Evolutionary conservation across 192 early-diverging fungal genomes (phyloP).

Genomic region (Coemansia sp.): DNA sequence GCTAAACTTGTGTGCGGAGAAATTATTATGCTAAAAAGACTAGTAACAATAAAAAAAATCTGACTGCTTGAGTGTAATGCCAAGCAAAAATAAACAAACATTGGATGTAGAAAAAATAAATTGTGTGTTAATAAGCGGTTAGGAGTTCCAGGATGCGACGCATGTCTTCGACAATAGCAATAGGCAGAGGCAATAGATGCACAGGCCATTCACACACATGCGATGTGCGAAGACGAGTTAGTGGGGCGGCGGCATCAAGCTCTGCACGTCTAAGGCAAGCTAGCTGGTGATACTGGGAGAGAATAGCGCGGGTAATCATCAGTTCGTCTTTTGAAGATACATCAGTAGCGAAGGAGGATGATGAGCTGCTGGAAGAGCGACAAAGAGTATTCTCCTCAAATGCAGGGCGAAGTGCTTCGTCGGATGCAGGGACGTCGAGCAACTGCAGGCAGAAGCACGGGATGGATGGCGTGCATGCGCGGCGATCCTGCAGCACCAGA

Average conservation of each 20-base stretch:
- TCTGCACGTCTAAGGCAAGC: constrained; percentile 40
- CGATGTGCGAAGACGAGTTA: neutral
- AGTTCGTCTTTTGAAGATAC: neutral
- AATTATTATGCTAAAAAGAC: too few relatives aligned
- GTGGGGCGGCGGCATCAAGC: constrained; percentile 1
- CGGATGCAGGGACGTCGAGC: constrained; percentile 14
- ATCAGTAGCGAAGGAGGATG: neutral
- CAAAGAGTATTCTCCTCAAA: neutral
- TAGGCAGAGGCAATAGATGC: constrained; percentile 35
- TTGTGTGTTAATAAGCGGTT: neutral
- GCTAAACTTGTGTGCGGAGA: too few relatives aligned
- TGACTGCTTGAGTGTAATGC: neutral
- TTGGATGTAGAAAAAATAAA: neutral
- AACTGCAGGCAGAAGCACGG: constrained; percentile 50
- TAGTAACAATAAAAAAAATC: too few relatives aligned
- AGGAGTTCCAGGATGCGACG: constrained; percentile 14
- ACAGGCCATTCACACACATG: constrained; percentile 16
- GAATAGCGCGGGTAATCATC: constrained; percentile 18
- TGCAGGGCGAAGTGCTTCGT: neutral
- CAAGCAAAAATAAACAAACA: neutral
- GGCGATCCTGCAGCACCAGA: constrained; percentile 27
- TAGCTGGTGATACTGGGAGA: constrained; percentile 46
- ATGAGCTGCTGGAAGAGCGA: neutral
- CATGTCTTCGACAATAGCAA: constrained; percentile 31
- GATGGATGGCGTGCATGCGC: constrained; percentile 3